Evolutionary conservation across 2,329 filamentous ascomycete species (phyloP), one percentile per base, ranked within the genome.

Genomic region (Beauveria medogensis): DNA sequence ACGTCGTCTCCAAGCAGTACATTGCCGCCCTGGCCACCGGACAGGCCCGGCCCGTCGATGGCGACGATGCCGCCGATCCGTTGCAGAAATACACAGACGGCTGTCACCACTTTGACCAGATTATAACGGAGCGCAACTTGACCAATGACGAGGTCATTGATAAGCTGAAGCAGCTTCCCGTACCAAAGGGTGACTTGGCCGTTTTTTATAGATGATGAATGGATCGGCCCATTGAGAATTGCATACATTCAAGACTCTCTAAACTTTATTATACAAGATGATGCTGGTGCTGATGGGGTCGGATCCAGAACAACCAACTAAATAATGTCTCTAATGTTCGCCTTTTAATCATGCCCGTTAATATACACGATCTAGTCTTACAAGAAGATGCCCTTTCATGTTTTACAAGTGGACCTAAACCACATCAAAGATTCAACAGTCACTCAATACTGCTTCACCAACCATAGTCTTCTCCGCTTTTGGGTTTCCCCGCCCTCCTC

Each of bases 31-130:
- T 86, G 59, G 84, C 82, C 1, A 80, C 81, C 44, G 83, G 82
- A 2, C 77, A 81, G 68, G 78, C 78, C 44, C 69, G 73, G 26
- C 74, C 77, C 1, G 61, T 68, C 30, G 68, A 70, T 1, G 62
- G 68, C 26, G 67, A 70, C 2, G 67, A 70, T 2, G 74, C 73
- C 10, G 51, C 51, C 3, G 80, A 83, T 63, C 80, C 80, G 28
- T 68, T 93, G 69, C 79, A 86, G 65, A 81, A 78, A 68, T 93
- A 90, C 69, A 80, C 88, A 12, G 88, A 93, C 72, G 91, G 90
- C 0, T 82, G 82, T 65, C 88, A 91, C 70, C 85, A 83, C 67
- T 89, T 93, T 72, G 91, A 94, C 74, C 86, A 92, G 78, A 91
- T 93, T 65, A 90, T 90, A 69, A 89, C 87, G 1, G 89, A 92